A percentile compares a stretch with the other conserved stretches of the same genome.
Conservation (phyloP, 2,329 filamentous ascomycete species). For the Botrytis porri region DNA sequence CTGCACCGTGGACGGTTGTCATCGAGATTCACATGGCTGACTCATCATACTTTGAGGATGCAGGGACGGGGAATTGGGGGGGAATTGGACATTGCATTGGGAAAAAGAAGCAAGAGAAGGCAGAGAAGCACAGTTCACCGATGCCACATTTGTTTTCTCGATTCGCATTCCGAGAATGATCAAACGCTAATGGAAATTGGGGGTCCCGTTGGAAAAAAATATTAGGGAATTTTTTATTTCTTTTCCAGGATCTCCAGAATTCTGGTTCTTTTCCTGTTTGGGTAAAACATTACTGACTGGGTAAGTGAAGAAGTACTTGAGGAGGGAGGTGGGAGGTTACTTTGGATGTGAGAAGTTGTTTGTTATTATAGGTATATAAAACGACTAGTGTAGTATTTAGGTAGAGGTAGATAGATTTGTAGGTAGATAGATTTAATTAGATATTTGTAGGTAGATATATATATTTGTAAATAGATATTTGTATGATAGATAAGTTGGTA, state of each 20-base stretch:
- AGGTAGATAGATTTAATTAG: too few relatives aligned
- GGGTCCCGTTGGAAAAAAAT: not conserved
- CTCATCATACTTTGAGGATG: not conserved
- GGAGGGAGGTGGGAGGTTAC: not conserved
- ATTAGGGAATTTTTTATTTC: too few relatives aligned
- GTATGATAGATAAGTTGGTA: too few relatives aligned
- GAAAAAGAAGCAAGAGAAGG: not conserved
- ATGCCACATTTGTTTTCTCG: slow-evolving; percentile 10
- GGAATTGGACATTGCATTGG: not conserved
- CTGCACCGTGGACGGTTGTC: not conserved
- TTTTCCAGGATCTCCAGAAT: not conserved
- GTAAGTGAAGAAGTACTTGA: not conserved
- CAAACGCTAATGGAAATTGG: not conserved
- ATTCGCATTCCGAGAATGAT: not conserved
- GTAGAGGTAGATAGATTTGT: too few relatives aligned
- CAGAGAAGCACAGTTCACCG: not conserved
- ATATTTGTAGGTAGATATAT: too few relatives aligned
- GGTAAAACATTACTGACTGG: not conserved
- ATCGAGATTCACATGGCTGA: not conserved
- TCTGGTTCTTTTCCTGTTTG: not conserved
- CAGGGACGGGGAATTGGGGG: not conserved
- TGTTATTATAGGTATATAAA: too few relatives aligned
- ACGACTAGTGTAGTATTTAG: too few relatives aligned
- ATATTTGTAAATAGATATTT: too few relatives aligned
- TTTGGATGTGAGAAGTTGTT: too few relatives aligned